A percentile compares a stretch with the other conserved stretches of the same genome.
Evolutionary conservation across 2,329 filamentous ascomycete genomes (phyloP).

Genomic region (Hypomyces rosellus): DNA sequence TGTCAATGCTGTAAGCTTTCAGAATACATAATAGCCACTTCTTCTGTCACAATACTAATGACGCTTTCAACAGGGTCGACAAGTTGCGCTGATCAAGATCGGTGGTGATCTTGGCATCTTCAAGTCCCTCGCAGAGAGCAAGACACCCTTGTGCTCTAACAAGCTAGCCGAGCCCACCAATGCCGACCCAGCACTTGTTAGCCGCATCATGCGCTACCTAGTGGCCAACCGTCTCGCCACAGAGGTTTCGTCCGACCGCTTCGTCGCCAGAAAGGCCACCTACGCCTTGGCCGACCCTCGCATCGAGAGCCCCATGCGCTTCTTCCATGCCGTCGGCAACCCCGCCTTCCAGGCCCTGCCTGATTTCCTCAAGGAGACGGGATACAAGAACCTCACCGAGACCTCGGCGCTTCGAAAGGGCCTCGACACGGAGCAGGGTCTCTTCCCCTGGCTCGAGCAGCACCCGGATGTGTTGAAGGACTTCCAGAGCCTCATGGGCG

Average conservation of each 20-base stretch:
- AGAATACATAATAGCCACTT: too few species aligned
- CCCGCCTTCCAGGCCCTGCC: constrained; percentile 22
- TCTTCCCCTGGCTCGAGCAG: neutral
- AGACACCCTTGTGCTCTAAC: constrained; percentile 10
- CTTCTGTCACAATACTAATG: too few species aligned
- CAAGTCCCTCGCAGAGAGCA: constrained; percentile 11
- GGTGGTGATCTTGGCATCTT: constrained; percentile 17
- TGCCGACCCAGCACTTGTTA: constrained; percentile 21
- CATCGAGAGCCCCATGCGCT: constrained; percentile 20
- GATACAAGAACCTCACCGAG: too few species aligned
- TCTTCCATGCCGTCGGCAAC: constrained; percentile 19
- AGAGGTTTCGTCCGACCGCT: constrained; percentile 23
- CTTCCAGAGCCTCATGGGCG: constrained; percentile 5
- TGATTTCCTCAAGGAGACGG: constrained; percentile 20
- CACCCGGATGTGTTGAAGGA: constrained; percentile 2
- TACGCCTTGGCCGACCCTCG: constrained; percentile 20
- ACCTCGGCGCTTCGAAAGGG: constrained; percentile 9
- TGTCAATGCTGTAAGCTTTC: too few species aligned
- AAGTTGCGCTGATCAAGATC: constrained; percentile 2
- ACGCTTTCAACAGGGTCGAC: too few species aligned
- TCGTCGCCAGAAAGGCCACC: constrained; percentile 24
- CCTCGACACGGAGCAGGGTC: neutral
- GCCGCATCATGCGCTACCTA: constrained; percentile 27
- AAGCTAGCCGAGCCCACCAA: constrained; percentile 18
- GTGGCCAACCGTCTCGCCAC: constrained; percentile 24